Conservation (phyloP, 495 filamentous ascomycete genomes). For the Eremomyces bilateralis region DNA sequence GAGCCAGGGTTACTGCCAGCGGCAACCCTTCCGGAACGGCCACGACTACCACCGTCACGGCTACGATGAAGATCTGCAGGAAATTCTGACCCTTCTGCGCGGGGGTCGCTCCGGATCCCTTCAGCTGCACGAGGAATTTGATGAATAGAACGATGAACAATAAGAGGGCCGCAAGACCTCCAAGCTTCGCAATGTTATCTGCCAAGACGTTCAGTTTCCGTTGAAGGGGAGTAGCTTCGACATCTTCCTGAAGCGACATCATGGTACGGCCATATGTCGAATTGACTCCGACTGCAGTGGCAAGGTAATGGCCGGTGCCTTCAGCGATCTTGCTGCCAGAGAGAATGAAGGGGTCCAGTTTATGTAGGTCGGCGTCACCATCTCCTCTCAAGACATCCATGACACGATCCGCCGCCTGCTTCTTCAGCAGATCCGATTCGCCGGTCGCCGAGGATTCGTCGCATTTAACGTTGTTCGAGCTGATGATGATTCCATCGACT, state of each 20-base stretch:
- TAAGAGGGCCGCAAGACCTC: slow-evolving; percentile 60
- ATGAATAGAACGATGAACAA: slow-evolving; percentile 65
- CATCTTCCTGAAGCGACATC: slow-evolving; percentile 77
- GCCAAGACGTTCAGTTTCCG: slow-evolving; percentile 78
- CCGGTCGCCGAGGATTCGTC: slow-evolving; percentile 72
- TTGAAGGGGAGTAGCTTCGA: slow-evolving; percentile 84
- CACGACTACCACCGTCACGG: slow-evolving; percentile 87
- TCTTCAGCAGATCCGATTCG: slow-evolving; percentile 63
- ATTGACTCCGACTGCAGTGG: slow-evolving; percentile 74
- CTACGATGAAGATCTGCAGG: slow-evolving; percentile 81
- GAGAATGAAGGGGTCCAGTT: slow-evolving; percentile 85
- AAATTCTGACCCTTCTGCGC: slow-evolving; percentile 69
- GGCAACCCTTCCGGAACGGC: slow-evolving; percentile 88
- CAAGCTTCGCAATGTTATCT: slow-evolving; percentile 84
- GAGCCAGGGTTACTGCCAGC: slow-evolving; percentile 75
- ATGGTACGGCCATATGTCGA: slow-evolving; percentile 80
- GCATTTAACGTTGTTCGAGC: slow-evolving; percentile 54
- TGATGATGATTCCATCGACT: slow-evolving; percentile 55
- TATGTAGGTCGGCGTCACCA: slow-evolving; percentile 32
- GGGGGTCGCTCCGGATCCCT: slow-evolving; percentile 20
- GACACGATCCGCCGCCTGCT: too few relatives aligned
- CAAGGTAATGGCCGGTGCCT: slow-evolving; percentile 66
- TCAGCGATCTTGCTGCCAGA: slow-evolving; percentile 85
- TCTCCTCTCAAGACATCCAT: too few relatives aligned
- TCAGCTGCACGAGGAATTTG: slow-evolving; percentile 54